Base-by-base conservation (phyloP, 805 yeast species). In the Sugiyamaella smithiae region DNA sequence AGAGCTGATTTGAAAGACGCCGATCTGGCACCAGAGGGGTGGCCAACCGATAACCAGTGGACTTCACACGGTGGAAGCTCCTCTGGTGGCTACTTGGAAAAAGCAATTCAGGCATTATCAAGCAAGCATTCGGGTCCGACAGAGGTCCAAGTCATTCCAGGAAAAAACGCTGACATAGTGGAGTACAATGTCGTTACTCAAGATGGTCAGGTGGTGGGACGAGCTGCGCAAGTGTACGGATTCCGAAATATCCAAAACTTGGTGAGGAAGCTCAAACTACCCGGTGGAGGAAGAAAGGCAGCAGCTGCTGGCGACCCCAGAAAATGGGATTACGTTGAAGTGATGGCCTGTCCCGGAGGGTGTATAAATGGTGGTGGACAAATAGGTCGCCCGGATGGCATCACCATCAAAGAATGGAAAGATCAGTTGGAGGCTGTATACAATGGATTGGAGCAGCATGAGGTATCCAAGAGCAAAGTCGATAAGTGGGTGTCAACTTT, bases 341-440 rank as follows among this genome's bases (percentile, higher is more conserved):
- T 93, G 40, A 91, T 89, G 97, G 99, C 99, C 0, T 93, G 99
- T 65, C 99, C 99, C 4, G 89, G 88, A 24, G 99, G 99, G 1
- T 93, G 98, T 62, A 86, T 90, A 49, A 93, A 91, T 61, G 99
- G 99, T 8, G 98, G 99, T 19, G 99, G 99, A 0, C 90, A 89
- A 59, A 76, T 88, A 16, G 74, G 78, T 3, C 73, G 65, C 9
- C 67, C 68, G n/a, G 64, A 53, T 16, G 59, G 49, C 28, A 51
- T 58, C 12, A 57, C 58, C 11, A 43, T 51, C 43, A 61, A 58
- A 46, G 66, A 61, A 41, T 68, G 67, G 69, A 56, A 49, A 46
- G 65, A 54, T 51, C 62, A 56, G 37, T 55, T 52, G 49, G 69
- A 63, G 50, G 53, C 43, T 68, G 63, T 56, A 70, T 80, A 62